Conservation (phyloP, 441 rosid genomes). For the Metrosideros polymorpha region DNA sequence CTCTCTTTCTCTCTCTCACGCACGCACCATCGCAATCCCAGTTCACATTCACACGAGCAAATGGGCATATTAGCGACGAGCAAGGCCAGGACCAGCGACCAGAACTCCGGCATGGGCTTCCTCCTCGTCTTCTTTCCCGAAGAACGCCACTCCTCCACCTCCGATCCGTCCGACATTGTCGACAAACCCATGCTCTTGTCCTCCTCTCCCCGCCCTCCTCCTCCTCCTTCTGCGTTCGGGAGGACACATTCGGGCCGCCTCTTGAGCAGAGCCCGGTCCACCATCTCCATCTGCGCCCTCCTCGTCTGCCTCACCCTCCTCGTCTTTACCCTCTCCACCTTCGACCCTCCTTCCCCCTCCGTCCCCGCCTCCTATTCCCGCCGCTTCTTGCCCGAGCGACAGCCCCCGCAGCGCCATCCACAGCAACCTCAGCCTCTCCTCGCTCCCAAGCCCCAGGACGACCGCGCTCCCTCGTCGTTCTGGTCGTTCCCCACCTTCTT, state of each 20-base stretch:
- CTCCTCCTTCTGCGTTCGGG: slow-evolving; percentile 8
- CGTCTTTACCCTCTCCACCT: slow-evolving; percentile 80
- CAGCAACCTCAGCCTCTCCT: neutral
- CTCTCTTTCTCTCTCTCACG: neutral
- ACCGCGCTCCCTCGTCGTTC: neutral
- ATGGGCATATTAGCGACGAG: slow-evolving; percentile 5
- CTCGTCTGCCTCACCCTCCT: slow-evolving; percentile 60
- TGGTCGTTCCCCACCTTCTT: slow-evolving; percentile 3
- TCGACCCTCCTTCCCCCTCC: slow-evolving; percentile 46
- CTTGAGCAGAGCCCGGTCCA: slow-evolving; percentile 59
- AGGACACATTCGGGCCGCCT: slow-evolving; percentile 33
- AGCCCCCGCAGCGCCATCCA: neutral
- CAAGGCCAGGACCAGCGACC: slow-evolving; percentile 12
- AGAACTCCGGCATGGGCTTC: slow-evolving; percentile 48
- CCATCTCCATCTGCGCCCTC: slow-evolving; percentile 65
- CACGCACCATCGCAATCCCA: neutral
- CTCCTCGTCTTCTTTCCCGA: slow-evolving; percentile 77
- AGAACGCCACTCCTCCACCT: slow-evolving; percentile 4
- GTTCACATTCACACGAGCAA: neutral
- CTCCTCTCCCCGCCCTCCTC: neutral
- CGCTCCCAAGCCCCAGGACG: neutral
- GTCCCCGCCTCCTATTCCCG: slow-evolving; percentile 9
- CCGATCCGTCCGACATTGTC: neutral
- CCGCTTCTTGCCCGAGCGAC: slow-evolving; percentile 19
- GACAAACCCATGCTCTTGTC: neutral